A percentile compares a stretch with the other conserved stretches of the same genome.
Conservation (phyloP, 176 grass and related monocot species). For the Juncus effusus region DNA sequence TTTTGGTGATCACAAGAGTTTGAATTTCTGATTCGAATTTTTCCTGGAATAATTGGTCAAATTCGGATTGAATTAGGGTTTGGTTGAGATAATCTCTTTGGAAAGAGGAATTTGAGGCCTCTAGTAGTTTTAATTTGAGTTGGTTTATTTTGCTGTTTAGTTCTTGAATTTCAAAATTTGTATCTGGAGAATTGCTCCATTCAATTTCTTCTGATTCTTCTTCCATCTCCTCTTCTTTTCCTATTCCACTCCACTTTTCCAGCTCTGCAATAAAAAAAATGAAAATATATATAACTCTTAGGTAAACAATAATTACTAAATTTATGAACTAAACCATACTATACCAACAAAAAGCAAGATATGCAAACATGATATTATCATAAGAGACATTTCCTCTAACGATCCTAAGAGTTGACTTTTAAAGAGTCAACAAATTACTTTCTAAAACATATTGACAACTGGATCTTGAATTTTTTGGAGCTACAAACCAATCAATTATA, state of each 20-base stretch:
- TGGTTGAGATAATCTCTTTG: conserved; percentile 37
- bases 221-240: conserved; percentile 30
- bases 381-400: conserved; percentile 1
- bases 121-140: conserved; percentile 38
- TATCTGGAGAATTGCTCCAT: conserved; percentile 26
- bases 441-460: no score
- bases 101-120: conserved; percentile 26
- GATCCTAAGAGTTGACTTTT: not conserved
- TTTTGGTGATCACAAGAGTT: conserved; percentile 44
- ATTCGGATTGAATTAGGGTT: conserved; percentile 31
- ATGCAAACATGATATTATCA: not conserved
- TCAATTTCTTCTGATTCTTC: conserved; percentile 34
- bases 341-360: no score
- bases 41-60: conserved; percentile 52
- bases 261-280: conserved; percentile 52
- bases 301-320: no score
- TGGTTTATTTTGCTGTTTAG: conserved; percentile 30
- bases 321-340: no score
- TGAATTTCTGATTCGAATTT: conserved; percentile 59
- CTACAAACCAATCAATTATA: not conserved
- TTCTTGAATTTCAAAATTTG: conserved; percentile 29
- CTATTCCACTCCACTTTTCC: conserved; percentile 32
- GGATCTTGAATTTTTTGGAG: no score
- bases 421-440: no score
- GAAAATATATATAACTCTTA: not conserved